These are phyloP conservation scores for Senna siamea DNA, from an alignment of 306 rosid species.

Conservation along the genomic window DNA sequence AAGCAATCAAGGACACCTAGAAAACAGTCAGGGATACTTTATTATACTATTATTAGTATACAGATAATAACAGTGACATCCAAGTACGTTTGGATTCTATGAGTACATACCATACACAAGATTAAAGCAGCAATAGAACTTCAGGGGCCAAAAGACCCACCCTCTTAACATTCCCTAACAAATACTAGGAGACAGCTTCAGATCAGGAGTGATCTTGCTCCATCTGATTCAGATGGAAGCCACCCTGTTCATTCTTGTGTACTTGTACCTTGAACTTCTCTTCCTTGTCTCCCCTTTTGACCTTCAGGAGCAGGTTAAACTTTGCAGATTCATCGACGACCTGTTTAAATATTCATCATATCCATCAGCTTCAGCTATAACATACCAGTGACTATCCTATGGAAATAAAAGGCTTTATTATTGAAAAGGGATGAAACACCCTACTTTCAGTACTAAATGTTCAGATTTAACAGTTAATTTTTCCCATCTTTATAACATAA, in stretches of 20 bases:
- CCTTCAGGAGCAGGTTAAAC: constrained; percentile 62
- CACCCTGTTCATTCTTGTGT: constrained; percentile 68
- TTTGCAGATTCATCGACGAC: constrained; percentile 60
- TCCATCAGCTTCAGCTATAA: constrained; percentile 14
- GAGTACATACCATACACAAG: constrained; percentile 12
- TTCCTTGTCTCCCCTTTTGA: constrained; percentile 66
- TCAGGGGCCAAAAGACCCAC: constrained; percentile 27
- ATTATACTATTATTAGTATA: constrained; percentile 3
- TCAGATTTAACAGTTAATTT: neutral
- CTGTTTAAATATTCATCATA: constrained; percentile 46
- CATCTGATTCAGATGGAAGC: constrained; percentile 64
- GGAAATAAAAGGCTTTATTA: neutral
- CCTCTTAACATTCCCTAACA: neutral
- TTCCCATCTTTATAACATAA: no score
- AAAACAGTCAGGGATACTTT: neutral
- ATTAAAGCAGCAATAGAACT: neutral
- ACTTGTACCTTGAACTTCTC: constrained; percentile 69
- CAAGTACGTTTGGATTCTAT: neutral
- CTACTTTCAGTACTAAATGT: neutral
- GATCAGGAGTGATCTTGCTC: constrained; percentile 50
- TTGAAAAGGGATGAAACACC: neutral
- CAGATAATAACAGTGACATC: constrained; percentile 6
- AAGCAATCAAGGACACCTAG: neutral
- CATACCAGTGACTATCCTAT: neutral
- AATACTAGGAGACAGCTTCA: constrained; percentile 27